Evolutionary conservation across 1,284 basidiomycete species (phyloP).

Genomic region (Chalciporus sp.): DNA sequence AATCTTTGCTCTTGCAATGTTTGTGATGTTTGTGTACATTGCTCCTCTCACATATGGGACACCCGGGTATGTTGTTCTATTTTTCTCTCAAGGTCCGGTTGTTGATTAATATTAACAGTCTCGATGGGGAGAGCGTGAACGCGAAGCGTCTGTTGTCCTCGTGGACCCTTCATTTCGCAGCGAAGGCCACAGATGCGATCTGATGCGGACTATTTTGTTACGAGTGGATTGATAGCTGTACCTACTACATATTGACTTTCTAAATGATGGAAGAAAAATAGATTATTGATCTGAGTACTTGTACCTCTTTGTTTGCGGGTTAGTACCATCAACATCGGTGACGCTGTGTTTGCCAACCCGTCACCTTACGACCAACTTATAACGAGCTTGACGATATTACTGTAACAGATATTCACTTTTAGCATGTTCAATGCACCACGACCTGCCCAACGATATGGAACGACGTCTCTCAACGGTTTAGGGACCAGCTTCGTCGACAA

Average conservation of each 20-base stretch:
- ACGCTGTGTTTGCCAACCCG: conserved; percentile 16
- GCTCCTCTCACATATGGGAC: conserved; percentile 91
- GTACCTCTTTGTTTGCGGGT: conserved; percentile 1
- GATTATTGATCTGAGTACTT: conserved; percentile 3
- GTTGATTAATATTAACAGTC: conserved; percentile 42
- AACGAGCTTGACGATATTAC: conserved; percentile 6
- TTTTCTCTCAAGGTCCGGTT: conserved; percentile 8
- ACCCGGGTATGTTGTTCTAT: conserved; percentile 67
- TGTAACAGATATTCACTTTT: conserved; percentile 8
- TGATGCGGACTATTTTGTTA: conserved; percentile 24
- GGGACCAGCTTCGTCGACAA: conserved; percentile 75
- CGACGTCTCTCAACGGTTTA: conserved; percentile 56
- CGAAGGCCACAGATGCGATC: conserved; percentile 54
- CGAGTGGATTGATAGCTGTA: conserved; percentile 18
- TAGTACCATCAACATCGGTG: background rate
- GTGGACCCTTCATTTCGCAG: conserved; percentile 87
- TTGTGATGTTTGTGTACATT: conserved; percentile 74
- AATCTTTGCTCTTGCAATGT: conserved; percentile 59
- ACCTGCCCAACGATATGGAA: conserved; percentile 64
- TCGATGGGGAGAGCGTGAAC: conserved; percentile 76
- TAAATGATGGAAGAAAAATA: conserved; percentile 5
- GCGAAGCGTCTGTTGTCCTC: conserved; percentile 69
- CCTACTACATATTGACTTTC: conserved; percentile 24
- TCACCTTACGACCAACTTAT: conserved; percentile 5
- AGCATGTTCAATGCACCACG: conserved; percentile 80